Evolutionary conservation across 2,329 filamentous ascomycete species (phyloP).

Genomic region (Aspergillus flavus): DNA sequence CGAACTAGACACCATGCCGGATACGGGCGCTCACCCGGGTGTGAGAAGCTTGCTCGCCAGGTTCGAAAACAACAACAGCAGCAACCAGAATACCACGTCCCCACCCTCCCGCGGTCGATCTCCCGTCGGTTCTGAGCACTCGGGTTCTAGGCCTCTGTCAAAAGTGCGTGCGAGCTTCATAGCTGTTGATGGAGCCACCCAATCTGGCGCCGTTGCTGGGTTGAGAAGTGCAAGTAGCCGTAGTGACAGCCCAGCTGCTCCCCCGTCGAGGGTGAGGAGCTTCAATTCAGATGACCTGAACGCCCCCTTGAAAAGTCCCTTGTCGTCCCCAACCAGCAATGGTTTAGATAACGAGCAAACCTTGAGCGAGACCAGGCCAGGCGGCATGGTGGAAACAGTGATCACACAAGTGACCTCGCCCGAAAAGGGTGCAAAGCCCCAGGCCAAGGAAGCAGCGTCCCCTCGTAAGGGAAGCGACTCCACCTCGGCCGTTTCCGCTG

Average conservation of each 20-base stretch:
- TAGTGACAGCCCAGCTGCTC: conserved; percentile 33
- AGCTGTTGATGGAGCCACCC: conserved; percentile 61
- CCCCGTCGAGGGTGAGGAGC: conserved; percentile 32
- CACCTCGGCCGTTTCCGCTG: conserved; percentile 9
- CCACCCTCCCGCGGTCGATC: conserved; percentile 71
- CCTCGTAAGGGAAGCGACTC: conserved; percentile 22
- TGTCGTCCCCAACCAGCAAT: conserved; percentile 31
- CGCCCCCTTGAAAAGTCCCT: conserved; percentile 31
- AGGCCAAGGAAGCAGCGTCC: conserved; percentile 13
- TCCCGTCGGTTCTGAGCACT: conserved; percentile 54
- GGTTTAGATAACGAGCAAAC: conserved; percentile 19
- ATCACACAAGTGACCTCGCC: not conserved
- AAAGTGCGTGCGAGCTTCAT: conserved; percentile 77
- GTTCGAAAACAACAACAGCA: conserved; percentile 71
- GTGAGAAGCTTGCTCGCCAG: conserved; percentile 77
- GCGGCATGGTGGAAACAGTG: conserved; percentile 3
- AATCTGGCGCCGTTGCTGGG: conserved; percentile 45
- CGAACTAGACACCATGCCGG: conserved; percentile 19
- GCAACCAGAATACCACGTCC: conserved; percentile 58
- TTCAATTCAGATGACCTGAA: conserved; percentile 36
- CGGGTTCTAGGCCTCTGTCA: conserved; percentile 63
- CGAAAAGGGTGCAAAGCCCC: not conserved
- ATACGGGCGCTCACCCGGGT: conserved; percentile 42
- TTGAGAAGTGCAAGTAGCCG: conserved; percentile 45
- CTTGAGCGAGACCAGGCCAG: conserved; percentile 6